Conservation (phyloP, 164 flowering plant genomes). For the Vitis rupestris region DNA sequence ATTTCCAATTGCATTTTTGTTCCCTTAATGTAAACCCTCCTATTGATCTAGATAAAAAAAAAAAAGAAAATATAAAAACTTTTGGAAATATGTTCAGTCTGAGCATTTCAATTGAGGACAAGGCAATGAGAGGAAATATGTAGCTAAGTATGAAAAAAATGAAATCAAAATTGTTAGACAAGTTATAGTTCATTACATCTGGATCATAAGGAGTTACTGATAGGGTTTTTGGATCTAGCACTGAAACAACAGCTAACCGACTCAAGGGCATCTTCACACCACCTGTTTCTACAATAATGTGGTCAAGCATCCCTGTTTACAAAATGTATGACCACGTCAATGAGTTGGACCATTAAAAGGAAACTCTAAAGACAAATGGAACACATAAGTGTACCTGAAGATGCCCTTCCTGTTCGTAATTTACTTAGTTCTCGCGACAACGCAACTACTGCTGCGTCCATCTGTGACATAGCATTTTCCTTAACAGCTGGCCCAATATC, state of each 20-base stretch:
- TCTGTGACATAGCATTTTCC: constrained; percentile 59
- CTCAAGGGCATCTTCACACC: constrained; percentile 70
- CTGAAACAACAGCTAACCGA: constrained; percentile 79
- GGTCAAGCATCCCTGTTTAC: constrained; percentile 93
- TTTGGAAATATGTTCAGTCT: too few relatives aligned
- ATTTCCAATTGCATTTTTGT: too few relatives aligned
- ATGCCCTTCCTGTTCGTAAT: constrained; percentile 87
- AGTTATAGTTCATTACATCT: constrained; percentile 42
- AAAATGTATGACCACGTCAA: constrained; percentile 9
- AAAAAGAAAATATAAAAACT: too few relatives aligned
- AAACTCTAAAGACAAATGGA: neutral
- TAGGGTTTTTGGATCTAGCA: constrained; percentile 76
- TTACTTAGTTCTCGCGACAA: constrained; percentile 78
- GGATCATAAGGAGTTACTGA: constrained; percentile 91
- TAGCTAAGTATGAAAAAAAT: neutral
- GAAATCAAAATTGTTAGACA: neutral
- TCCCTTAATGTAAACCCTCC: too few relatives aligned
- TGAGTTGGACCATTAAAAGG: neutral
- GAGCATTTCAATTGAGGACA: too few relatives aligned
- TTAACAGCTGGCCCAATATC: constrained; percentile 68
- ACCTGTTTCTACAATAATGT: constrained; percentile 73
- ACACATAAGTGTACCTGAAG: constrained; percentile 48
- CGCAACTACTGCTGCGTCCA: constrained; percentile 82
- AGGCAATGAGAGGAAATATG: neutral
- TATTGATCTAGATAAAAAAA: too few relatives aligned